Evolutionary conservation across 2,329 filamentous ascomycete species (phyloP), one percentile per base, ranked within the genome.

Genomic region (Paecilomyces niveus): DNA sequence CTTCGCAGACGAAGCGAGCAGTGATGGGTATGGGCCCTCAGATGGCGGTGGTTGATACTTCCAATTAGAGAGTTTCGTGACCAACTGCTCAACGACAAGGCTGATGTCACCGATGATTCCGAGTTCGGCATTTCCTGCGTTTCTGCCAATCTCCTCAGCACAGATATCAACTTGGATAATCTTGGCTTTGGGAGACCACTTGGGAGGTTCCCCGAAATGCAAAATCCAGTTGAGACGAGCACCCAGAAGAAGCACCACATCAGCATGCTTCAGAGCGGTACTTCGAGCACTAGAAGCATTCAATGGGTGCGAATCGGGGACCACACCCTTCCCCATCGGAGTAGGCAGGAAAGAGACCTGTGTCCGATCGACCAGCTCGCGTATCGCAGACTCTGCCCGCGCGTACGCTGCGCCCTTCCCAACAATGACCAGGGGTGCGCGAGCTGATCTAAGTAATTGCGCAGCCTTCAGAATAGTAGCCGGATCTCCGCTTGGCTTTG

Each of bases 151-250:
- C 64, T 84, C 82, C 61, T 83, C 80, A 1, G 80, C 73, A 22
- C 71, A 75, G 55, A 83, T 78, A 64, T 84, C 82, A 13, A 84
- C 77, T 67, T 85, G 82, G 39, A 84, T 81, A 62, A 84, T 78
- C 58, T 77, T 80, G 2, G 76, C 81, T 3, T 64, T 64, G 3
- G 76, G 62, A 29, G 75, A 79, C 79, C 81, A 85, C 65, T 83
- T 83, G 0, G 82, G 81, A 11, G 79, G 63, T 58, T 81, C 76
- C 7, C 82, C 82, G 61, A 80, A 84, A 60, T 83, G 81, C 3
- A 85, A 71, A 55, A 85, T 84, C 82, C 82, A 85, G 61, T 85
- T 85, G 50, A 85, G 67, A 35, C 80, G 75, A 2, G 81, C 82
- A 3, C 81, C 81, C 1, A 84, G 72, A 2, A 85, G 70, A 3